A percentile compares a stretch with the other conserved stretches of the same genome.
Conservation (phyloP, 495 filamentous ascomycete species). For the Jackrogersella minutella region DNA sequence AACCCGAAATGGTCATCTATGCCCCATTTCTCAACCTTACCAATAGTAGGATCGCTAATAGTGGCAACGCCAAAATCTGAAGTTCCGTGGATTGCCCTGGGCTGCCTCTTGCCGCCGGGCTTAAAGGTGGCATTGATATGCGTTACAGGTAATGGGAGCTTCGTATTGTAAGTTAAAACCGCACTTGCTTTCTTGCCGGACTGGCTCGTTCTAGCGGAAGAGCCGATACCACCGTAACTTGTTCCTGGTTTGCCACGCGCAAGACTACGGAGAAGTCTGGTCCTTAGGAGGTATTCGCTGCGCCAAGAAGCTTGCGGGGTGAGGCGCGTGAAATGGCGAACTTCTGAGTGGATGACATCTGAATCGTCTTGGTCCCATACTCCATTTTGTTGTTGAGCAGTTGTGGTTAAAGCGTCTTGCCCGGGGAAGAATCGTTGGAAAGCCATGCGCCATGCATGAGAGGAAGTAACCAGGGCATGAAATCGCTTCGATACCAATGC, state of each 20-base stretch:
- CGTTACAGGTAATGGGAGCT: slow-evolving; percentile 75
- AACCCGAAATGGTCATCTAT: slow-evolving; percentile 76
- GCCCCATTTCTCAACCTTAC: slow-evolving; percentile 87
- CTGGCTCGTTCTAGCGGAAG: slow-evolving; percentile 56
- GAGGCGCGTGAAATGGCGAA: slow-evolving; percentile 77
- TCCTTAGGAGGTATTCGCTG: slow-evolving; percentile 89
- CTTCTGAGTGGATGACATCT: slow-evolving; percentile 65
- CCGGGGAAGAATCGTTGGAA: slow-evolving; percentile 90
- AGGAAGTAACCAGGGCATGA: slow-evolving; percentile 81
- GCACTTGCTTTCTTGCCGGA: slow-evolving; percentile 62
- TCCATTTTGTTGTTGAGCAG: slow-evolving; percentile 48
- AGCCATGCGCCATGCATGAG: slow-evolving; percentile 88
- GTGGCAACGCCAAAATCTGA: slow-evolving; percentile 76
- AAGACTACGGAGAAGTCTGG: slow-evolving; percentile 81
- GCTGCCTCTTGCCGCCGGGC: slow-evolving; percentile 69
- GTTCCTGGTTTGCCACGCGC: slow-evolving; percentile 71
- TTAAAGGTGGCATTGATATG: slow-evolving; percentile 77
- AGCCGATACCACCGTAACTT: slow-evolving; percentile 49
- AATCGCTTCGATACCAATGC: slow-evolving; percentile 86
- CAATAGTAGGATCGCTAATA: slow-evolving; percentile 75
- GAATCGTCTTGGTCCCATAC: slow-evolving; percentile 56
- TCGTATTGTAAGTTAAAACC: slow-evolving; percentile 80
- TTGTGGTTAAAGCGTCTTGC: slow-evolving; percentile 57
- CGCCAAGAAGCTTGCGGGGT: slow-evolving; percentile 86
- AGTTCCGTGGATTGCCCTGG: slow-evolving; percentile 81